A percentile compares a stretch with the other conserved stretches of the same genome.
phyloP scores from a whole-genome alignment of 2,329 filamentous ascomycete species.

The Hypomyces rosellus region DNA sequence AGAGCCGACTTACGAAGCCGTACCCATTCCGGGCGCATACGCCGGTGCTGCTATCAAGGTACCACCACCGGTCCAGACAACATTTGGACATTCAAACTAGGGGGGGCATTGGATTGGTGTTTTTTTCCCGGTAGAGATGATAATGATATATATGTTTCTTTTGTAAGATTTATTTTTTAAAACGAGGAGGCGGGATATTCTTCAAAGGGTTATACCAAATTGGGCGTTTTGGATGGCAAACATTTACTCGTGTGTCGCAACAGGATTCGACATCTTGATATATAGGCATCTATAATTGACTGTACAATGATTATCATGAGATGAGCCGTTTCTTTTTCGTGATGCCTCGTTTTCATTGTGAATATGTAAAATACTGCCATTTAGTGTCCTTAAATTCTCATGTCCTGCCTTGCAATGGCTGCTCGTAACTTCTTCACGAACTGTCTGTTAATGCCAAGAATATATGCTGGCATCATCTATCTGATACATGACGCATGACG shows the following conservation, averaged over 20 bases:
- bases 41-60: constrained; percentile 48
- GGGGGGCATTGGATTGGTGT: neutral
- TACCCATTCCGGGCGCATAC: constrained; percentile 87
- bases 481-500: too few species aligned
- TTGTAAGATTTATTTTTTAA: constrained; percentile 11
- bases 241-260: constrained; percentile 5
- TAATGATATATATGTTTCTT: constrained; percentile 2
- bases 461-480: too few species aligned
- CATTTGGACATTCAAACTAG: constrained; percentile 33
- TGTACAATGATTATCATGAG: neutral
- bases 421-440: too few species aligned
- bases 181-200: constrained; percentile 3
- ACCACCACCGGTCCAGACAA: constrained; percentile 40
- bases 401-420: too few species aligned
- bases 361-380: too few species aligned
- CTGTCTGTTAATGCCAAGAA: too few species aligned
- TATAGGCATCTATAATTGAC: neutral
- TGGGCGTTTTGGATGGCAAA: constrained; percentile 12
- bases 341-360: too few species aligned
- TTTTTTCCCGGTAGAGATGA: neutral
- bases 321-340: neutral
- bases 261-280: constrained; percentile 9
- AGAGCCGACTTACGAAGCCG: constrained; percentile 76
- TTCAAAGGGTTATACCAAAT: constrained; percentile 14
- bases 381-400: too few species aligned